Percentiles rank a stretch among this genome's conserved stretches.
phyloP scores from a whole-genome alignment of 177 flowering plant species.

The Vitis hybrid region DNA sequence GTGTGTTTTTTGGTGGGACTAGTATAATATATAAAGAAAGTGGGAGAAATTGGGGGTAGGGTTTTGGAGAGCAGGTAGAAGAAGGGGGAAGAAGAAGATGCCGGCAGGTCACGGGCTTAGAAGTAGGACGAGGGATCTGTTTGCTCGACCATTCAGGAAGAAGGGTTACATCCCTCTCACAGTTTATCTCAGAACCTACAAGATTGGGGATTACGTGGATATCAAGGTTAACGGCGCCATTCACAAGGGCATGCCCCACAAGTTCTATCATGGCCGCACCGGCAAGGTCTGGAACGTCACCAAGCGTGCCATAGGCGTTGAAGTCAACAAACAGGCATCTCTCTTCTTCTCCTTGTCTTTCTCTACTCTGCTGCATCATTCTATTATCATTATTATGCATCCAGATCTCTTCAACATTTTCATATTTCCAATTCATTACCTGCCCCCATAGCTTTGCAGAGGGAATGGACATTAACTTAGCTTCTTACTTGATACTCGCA shows the following conservation, averaged over 20 bases:
- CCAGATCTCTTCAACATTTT: too few species aligned
- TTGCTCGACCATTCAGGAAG: conserved; percentile 50
- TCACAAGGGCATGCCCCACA: conserved; percentile 68
- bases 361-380: too few species aligned
- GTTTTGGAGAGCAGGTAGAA: too few species aligned
- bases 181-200: conserved; percentile 42
- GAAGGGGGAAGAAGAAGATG: conserved; percentile 20
- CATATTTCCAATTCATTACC: too few species aligned
- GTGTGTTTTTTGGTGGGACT: too few species aligned
- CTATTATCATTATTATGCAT: not conserved
- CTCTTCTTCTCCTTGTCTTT: not conserved
- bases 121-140: conserved; percentile 42
- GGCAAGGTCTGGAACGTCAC: conserved; percentile 61
- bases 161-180: conserved; percentile 46
- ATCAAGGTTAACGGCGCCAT: conserved; percentile 56
- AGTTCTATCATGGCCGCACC: conserved; percentile 62
- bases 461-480: too few species aligned
- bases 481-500: too few species aligned
- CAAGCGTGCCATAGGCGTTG: conserved; percentile 60
- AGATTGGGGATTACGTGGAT: conserved; percentile 48
- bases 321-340: conserved; percentile 51
- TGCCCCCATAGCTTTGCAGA: too few species aligned
- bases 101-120: conserved; percentile 54
- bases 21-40: too few species aligned
- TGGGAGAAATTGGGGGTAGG: too few species aligned